phyloP scores from a whole-genome alignment of 495 filamentous ascomycete genomes.

The Bryoglossum gracile region DNA sequence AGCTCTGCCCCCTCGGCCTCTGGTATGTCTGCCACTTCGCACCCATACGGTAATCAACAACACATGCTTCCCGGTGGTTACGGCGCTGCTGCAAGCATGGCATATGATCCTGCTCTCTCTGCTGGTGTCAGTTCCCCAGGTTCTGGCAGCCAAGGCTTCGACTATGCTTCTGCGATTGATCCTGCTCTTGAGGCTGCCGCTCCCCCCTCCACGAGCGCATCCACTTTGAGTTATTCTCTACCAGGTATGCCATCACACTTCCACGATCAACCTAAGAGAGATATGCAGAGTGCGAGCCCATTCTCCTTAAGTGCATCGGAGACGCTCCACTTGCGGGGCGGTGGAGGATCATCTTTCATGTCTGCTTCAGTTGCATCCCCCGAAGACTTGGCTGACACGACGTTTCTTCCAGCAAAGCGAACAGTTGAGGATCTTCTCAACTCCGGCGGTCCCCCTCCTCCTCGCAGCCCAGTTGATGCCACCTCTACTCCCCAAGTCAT shows the following conservation, averaged over 20 bases:
- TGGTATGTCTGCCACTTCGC: slow-evolving; percentile 25
- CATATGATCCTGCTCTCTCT: slow-evolving; percentile 33
- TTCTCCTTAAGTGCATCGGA: slow-evolving; percentile 32
- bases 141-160: slow-evolving; percentile 56
- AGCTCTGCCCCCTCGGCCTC: slow-evolving; percentile 26
- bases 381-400: slow-evolving; percentile 37
- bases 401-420: slow-evolving; percentile 51
- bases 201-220: slow-evolving; percentile 10
- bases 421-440: slow-evolving; percentile 71
- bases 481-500: slow-evolving; percentile 42
- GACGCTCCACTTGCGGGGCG: slow-evolving; percentile 38
- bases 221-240: slow-evolving; percentile 9
- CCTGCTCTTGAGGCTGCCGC: slow-evolving; percentile 56
- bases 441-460: slow-evolving; percentile 55
- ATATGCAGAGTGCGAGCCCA: slow-evolving; percentile 33
- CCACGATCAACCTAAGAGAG: slow-evolving; percentile 27
- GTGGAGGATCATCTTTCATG: slow-evolving; percentile 26
- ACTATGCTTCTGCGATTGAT: slow-evolving; percentile 67
- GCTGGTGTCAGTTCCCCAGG: slow-evolving; percentile 41
- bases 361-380: slow-evolving; percentile 28
- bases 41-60: slow-evolving; percentile 29
- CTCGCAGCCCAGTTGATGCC: slow-evolving; percentile 43
- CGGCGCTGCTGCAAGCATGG: slow-evolving; percentile 25
- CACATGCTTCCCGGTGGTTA: slow-evolving; percentile 32
- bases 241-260: slow-evolving; percentile 27